Base-by-base conservation (phyloP, 73 alveolate genomes). In the Tetrahymena borealis region DNA sequence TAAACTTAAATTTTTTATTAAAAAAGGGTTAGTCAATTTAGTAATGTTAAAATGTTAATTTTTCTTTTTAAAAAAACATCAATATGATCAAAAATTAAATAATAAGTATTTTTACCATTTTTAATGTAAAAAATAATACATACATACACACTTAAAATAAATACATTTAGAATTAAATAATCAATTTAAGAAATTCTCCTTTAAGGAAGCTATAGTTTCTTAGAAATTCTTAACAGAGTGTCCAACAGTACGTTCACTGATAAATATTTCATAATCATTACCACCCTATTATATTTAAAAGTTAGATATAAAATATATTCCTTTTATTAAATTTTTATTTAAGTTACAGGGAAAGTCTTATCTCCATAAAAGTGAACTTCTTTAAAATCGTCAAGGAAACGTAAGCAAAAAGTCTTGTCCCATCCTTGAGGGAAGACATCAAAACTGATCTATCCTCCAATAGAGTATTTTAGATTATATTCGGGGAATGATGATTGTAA, bases 351-450 rank as follows among this genome's bases (percentile, higher is more conserved):
- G 91, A 90, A 91, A 90, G 99, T 97, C 91, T 95, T 96, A 92
- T 98, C 99, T 42, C 99, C 99, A 92, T 96, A 98, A 98, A 98
- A 98, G 77, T 98, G 98, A 38, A 98, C 94, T 93, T 98, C 98
- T 85, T 98, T 99, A 92, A 91, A 98, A 11, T 95, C 96, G 43
- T 94, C 95, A 33, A 98, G 78, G 91, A 96, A 98, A 91, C 96
- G 94, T 39, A 98, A 94, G 78, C 99, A 98, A 96, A 96, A 97
- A 43, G 98, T 96, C 91, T 98, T 98, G 95, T 98, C 99, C 99
- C 99, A 98, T 24, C 99, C 99, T 79, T 79, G 94, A 20, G 99
- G 99, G 94, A 98, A 98, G 79, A 95, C 98, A 95, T 98, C 99
- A 91, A 98, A 95, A 90, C 99, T 95, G 39, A 98, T 98, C 95